Evolutionary conservation across 2,329 filamentous ascomycete species (phyloP), one percentile per base, ranked within the genome.

Genomic region (Diaporthe citri): DNA sequence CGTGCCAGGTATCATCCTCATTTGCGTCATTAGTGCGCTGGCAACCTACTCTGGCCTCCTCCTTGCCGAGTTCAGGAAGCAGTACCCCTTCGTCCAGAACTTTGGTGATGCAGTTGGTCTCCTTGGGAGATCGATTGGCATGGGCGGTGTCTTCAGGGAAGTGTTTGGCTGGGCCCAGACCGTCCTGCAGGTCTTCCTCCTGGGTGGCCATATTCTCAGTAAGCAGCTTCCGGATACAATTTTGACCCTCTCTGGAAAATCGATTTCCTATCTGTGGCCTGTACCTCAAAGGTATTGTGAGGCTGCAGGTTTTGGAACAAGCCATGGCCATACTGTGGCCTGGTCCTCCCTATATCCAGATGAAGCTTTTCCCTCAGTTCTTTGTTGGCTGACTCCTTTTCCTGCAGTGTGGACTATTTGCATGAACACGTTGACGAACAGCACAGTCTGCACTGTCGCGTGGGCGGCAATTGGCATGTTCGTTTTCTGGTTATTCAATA

Each of bases 371-470:
- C n/a, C n/a, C n/a, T n/a, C n/a, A n/a, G n/a, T n/a, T n/a, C n/a
- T n/a, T n/a, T n/a, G n/a, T n/a, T n/a, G n/a, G n/a, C n/a, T n/a
- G n/a, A n/a, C n/a, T n/a, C n/a, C n/a, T n/a, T n/a, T n/a, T n/a
- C n/a, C n/a, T n/a, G n/a, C n/a, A n/a, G n/a, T 71, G 67, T 71
- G 67, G 67, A 71, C 2, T 80, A 79, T 69, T 13, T 43, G 46
- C 57, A 75, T 76, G 28, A 80, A 71, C n/a, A 90, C 88, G 1
- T 84, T 94, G 57, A 92, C 91, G 0, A 82, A 86, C 34, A 88
- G 91, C 78, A 87, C 86, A 0, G 87, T 88, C 0, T 94, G 92
- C 81, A 91, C 90, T 5, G 90, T 93, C 74, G 85, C 90, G 0
- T 93, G 90, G 83, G 89, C 87, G 4, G 84, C 91, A 25, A 84